These are phyloP conservation scores for Gigaspora rosea DNA, from an alignment of 192 early-diverging fungal genomes.

Conservation along the genomic window DNA sequence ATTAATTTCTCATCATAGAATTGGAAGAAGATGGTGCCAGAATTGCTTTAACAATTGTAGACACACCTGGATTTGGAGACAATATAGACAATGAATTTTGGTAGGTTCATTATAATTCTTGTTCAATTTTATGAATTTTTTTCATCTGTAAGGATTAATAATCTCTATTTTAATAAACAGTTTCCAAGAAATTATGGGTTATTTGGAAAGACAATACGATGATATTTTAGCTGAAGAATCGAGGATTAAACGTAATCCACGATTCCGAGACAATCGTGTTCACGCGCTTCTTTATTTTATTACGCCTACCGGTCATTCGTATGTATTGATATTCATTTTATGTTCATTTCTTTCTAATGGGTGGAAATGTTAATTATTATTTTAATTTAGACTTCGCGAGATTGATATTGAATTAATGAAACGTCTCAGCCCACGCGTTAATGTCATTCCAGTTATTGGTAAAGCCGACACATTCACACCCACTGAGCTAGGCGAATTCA, in stretches of 20 bases:
- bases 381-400: constrained; percentile 73
- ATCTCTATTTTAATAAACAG: constrained; percentile 44
- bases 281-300: constrained; percentile 99
- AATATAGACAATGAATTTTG: constrained; percentile 93
- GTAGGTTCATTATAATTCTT: constrained; percentile 43
- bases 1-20: constrained; percentile 46
- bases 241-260: constrained; percentile 78
- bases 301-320: constrained; percentile 94
- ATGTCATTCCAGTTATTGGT: constrained; percentile 96
- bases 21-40: constrained; percentile 98
- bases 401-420: constrained; percentile 94
- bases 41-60: constrained; percentile 95
- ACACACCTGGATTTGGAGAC: constrained; percentile 99
- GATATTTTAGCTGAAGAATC: constrained; percentile 90
- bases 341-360: background rate
- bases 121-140: too few species aligned
- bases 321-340: constrained; percentile 26
- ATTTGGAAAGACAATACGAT: constrained; percentile 94
- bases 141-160: too few species aligned
- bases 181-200: constrained; percentile 90
- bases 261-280: constrained; percentile 92
- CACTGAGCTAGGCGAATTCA: constrained; percentile 83
- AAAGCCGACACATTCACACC: constrained; percentile 91
- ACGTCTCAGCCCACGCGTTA: constrained; percentile 86
- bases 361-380: background rate